Evolutionary conservation across 2,329 filamentous ascomycete genomes (phyloP).

Genomic region (Clarireedia monteithiana): DNA sequence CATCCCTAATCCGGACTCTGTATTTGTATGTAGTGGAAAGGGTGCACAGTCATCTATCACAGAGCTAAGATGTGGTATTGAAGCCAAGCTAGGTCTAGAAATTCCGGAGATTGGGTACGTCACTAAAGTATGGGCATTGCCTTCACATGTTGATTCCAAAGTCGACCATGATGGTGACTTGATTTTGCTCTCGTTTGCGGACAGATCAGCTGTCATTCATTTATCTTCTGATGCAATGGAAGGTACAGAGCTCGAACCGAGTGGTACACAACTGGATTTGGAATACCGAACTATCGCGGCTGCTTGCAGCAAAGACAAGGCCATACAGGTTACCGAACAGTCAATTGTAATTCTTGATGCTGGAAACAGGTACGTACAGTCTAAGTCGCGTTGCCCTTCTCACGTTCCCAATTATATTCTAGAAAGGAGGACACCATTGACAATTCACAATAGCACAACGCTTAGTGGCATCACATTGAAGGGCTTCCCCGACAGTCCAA

Average conservation of each 20-base stretch:
- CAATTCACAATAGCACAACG: not conserved
- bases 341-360: slow-evolving; percentile 22
- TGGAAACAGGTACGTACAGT: slow-evolving; percentile 13
- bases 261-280: slow-evolving; percentile 42
- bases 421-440: not conserved
- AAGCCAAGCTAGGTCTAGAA: slow-evolving; percentile 57
- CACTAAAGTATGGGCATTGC: slow-evolving; percentile 46
- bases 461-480: not conserved
- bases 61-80: slow-evolving; percentile 62
- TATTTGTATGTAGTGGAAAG: slow-evolving; percentile 62
- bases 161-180: slow-evolving; percentile 15
- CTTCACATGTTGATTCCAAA: slow-evolving; percentile 10
- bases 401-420: not conserved
- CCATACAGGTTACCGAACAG: slow-evolving; percentile 47
- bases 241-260: slow-evolving; percentile 36
- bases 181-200: slow-evolving; percentile 24
- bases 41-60: slow-evolving; percentile 55
- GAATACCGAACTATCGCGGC: slow-evolving; percentile 44
- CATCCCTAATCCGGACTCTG: slow-evolving; percentile 38
- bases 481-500: slow-evolving; percentile 11
- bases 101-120: slow-evolving; percentile 43
- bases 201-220: slow-evolving; percentile 31
- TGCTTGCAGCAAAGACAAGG: slow-evolving; percentile 30
- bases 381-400: not conserved
- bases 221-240: slow-evolving; percentile 41